Base-by-base conservation (phyloP, 169 alveolate species). In the Plasmodium ovale region DNA sequence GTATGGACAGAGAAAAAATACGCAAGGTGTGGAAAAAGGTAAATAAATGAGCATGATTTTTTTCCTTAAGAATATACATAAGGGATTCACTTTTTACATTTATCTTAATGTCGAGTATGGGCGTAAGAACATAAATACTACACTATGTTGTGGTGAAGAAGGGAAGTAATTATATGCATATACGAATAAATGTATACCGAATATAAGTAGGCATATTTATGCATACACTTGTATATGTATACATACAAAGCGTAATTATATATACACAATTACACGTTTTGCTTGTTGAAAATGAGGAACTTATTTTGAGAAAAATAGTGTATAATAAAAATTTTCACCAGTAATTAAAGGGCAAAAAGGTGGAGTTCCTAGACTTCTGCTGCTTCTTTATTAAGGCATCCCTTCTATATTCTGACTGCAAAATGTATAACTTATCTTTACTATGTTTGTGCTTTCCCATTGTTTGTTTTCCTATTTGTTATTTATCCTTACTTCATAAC, bases 401-500 rank as follows among this genome's bases (percentile, higher is more conserved):
- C 64, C 92, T 74, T 25, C 95, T 95, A 53, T 95, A 95, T 77
- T 97, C 99, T 51, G 97, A 79, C 49, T 94, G 96, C 42, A 97
- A 73, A 51, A 97, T 87, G 85, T 96, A 96, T 91, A 97, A 74
- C 91, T 96, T 96, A 92, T 97, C 99, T 89, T 96, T 95, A 64
- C 97, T 92, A 87, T 97, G 99, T 67, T 98, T 87, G 87, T 97
- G 98, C 69, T 97, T 97, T 33, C 98, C 97, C 98, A 95, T 96
- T 87, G 60, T 65, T 16, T 35, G 2, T 35, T 53, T 42, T 21
- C 65, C 6, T n/a, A 29, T 19, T 54, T 54, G 3, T 25, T 12
- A 29, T 60, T 60, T 29, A 29, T 60, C 31, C 14, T 10, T 33
- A 27, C n/a, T 4, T 27, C 19, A 27, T 12, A 60, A 60, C 3